These are phyloP conservation scores for Persicaria maculosa DNA, from an alignment of 148 eudicot genomes.

Conservation along the genomic window DNA sequence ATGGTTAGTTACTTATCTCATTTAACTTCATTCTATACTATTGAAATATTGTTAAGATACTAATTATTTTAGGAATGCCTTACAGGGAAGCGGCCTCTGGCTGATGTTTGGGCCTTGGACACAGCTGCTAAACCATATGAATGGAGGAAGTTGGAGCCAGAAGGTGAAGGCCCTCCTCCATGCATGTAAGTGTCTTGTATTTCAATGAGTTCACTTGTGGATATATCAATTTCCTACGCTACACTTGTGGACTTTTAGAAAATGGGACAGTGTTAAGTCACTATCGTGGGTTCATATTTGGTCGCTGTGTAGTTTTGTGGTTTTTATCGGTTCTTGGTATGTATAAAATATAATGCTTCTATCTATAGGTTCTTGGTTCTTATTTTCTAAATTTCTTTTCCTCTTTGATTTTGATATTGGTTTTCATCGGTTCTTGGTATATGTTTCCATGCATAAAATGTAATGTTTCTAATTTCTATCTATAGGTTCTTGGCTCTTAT, in stretches of 20 bases:
- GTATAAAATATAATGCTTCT: neutral
- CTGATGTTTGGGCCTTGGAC: constrained; percentile 99
- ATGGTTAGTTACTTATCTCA: constrained; percentile 45
- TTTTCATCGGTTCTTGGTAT: neutral
- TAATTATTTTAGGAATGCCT: constrained; percentile 9
- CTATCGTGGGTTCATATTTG: neutral
- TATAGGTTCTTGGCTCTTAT: neutral
- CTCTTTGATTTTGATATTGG: neutral
- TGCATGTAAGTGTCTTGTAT: constrained; percentile 61
- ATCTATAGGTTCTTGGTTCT: neutral
- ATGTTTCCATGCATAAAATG: neutral
- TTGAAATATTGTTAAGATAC: neutral
- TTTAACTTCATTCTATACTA: neutral
- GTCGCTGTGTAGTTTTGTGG: neutral
- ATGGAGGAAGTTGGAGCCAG: constrained; percentile 98
- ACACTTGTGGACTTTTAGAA: neutral
- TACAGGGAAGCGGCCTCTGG: constrained; percentile 85
- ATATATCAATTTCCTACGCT: neutral
- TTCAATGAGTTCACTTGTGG: constrained; percentile 5
- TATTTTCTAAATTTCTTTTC: neutral
- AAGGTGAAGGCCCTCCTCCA: constrained; percentile 98
- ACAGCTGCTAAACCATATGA: constrained; percentile 98
- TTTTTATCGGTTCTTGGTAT: neutral
- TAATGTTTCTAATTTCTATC: neutral
- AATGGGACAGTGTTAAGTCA: neutral